Evolutionary conservation across 2,329 filamentous ascomycete genomes (phyloP).

Genomic region (Clarireedia monteithiana): DNA sequence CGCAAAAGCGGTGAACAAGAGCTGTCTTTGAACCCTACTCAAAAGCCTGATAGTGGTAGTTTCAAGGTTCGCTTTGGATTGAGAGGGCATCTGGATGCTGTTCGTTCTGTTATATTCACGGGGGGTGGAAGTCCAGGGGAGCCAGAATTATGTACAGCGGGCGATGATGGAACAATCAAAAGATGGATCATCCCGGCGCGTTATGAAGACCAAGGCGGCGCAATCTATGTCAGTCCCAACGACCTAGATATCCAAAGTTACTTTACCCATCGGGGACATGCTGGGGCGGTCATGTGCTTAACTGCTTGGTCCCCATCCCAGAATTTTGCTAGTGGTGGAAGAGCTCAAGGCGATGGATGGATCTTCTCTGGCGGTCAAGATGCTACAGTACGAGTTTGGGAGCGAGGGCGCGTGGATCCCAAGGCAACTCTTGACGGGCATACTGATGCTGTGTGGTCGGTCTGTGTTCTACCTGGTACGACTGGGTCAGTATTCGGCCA

Average conservation of each 20-base stretch:
- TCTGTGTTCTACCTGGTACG: constrained; percentile 84
- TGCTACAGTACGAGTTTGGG: constrained; percentile 88
- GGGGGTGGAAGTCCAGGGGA: constrained; percentile 92
- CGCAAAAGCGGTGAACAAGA: constrained; percentile 64
- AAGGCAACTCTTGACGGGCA: constrained; percentile 93
- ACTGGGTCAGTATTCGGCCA: constrained; percentile 74
- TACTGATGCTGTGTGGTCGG: constrained; percentile 90
- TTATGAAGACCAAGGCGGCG: constrained; percentile 53
- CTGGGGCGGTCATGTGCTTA: constrained; percentile 80
- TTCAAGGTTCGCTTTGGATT: constrained; percentile 94
- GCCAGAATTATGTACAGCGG: constrained; percentile 92
- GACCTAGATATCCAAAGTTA: constrained; percentile 89
- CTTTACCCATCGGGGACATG: constrained; percentile 91
- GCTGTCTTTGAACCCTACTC: constrained; percentile 42
- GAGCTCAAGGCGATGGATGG: constrained; percentile 89
- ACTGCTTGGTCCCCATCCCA: constrained; percentile 81
- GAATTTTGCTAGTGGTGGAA: constrained; percentile 82
- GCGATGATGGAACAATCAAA: constrained; percentile 93
- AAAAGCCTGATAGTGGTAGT: constrained; percentile 62
- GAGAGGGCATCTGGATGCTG: constrained; percentile 85
- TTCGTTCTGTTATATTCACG: constrained; percentile 92
- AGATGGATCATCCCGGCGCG: constrained; percentile 88
- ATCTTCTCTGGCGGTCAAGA: constrained; percentile 97
- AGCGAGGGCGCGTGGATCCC: constrained; percentile 85
- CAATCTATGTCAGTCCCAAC: constrained; percentile 37